Evolutionary conservation across 225 moss, liverwort and hornwort genomes (phyloP), one percentile per base, ranked within the genome.

Genomic region (Rhytidiadelphus loreus): DNA sequence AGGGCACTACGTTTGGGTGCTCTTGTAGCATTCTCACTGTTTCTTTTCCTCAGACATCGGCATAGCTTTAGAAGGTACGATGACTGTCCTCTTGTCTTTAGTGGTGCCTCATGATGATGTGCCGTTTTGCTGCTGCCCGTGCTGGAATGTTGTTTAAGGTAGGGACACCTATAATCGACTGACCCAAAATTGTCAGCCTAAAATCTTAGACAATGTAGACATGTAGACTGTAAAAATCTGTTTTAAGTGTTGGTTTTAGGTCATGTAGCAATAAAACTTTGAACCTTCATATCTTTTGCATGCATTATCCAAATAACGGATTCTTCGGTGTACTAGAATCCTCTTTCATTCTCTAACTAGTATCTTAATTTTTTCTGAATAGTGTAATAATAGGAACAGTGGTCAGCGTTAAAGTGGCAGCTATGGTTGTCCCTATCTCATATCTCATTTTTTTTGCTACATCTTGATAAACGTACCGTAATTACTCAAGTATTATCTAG

Each of bases 21-120:
- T 62, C 92, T 96, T 86, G 68, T 87, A 35, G 93, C 94, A 41
- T 73, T 96, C 62, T 93, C 90, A 83, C 82, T 96, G 59, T 94
- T 93, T 89, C 87, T 94, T 56, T 87, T 95, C 85, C 85, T 96
- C 43, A 90, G 92, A 89, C 88, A 95, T 84, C 88, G 96, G 22
- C 92, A 90, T 65, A 77, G 80, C 75, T 90, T 94, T 88, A 91
- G 71, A 91, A 96, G 95, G 96, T 94, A 80, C 56, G 80, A 74
- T 57, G 41, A 79, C 77, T 85, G 41, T 82, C 75, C 76, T 85
- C 77, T 35, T 77, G 61, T 86, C 60, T 66, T 72, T 66, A 46
- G 60, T 33, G 59, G 43, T 78, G 69, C 44, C 55, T 85, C 69
- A 43, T 77, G 59, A 82, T 82, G 76, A 89, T 83, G 44, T 87